phyloP scores from a whole-genome alignment of 192 early-diverging fungal species.

The Phlyctochytrium arcticum region DNA sequence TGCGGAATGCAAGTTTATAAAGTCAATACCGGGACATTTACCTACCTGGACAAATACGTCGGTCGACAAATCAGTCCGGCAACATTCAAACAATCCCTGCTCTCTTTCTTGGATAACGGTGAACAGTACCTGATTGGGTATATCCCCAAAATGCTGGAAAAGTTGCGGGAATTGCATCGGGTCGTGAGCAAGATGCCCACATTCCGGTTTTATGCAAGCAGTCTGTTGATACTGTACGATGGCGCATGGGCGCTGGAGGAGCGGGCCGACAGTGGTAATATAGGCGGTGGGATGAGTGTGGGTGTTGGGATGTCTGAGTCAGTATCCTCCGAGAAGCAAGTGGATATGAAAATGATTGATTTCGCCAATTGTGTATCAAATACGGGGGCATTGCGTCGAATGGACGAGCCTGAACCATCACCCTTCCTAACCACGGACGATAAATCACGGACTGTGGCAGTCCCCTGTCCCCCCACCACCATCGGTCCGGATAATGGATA shows the following conservation, averaged over 20 bases:
- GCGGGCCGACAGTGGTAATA: neutral
- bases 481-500: conserved; percentile 79
- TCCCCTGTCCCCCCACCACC: conserved; percentile 59
- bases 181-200: conserved; percentile 72
- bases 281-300: neutral
- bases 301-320: neutral
- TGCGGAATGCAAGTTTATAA: conserved; percentile 99
- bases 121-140: conserved; percentile 64
- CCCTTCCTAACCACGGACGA: conserved; percentile 5
- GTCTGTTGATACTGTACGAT: conserved; percentile 90
- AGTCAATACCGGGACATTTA: conserved; percentile 59
- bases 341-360: conserved; percentile 92
- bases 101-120: conserved; percentile 86
- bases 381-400: conserved; percentile 44
- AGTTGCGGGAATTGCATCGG: conserved; percentile 67
- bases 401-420: conserved; percentile 32
- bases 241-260: conserved; percentile 51
- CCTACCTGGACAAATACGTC: conserved; percentile 95
- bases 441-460: conserved; percentile 13
- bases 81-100: conserved; percentile 72
- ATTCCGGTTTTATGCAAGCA: conserved; percentile 89
- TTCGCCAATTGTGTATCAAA: conserved; percentile 87
- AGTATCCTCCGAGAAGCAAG: conserved; percentile 29
- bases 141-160: conserved; percentile 76
- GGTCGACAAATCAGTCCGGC: conserved; percentile 78